Conservation (phyloP, 129 eudicot genomes). For the Arctium minus region DNA sequence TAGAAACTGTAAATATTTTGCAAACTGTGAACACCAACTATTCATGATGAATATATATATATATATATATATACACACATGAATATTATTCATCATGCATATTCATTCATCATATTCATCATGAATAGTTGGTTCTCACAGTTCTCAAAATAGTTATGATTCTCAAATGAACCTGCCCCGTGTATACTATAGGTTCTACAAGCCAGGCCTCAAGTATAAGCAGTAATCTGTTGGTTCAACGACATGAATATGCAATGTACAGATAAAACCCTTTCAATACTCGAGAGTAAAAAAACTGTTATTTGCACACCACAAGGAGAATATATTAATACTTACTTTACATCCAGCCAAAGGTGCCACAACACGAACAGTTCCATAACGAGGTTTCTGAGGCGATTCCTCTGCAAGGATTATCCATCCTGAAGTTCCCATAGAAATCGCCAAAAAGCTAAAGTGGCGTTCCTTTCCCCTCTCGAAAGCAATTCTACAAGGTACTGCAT, state of each 20-base stretch:
- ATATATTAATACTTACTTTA: conserved; percentile 43
- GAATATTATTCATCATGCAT: neutral
- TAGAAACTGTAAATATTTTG: neutral
- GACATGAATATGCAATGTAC: neutral
- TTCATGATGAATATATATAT: neutral
- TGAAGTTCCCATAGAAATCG: conserved; percentile 62
- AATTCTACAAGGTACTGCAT: conserved; percentile 91
- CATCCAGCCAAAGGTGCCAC: conserved; percentile 90
- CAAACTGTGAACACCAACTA: neutral
- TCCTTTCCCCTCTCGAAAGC: conserved; percentile 98
- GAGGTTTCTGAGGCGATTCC: conserved; percentile 50
- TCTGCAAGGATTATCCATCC: conserved; percentile 93
- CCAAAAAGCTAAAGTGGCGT: conserved; percentile 69
- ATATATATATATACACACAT: neutral
- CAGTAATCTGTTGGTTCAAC: neutral
- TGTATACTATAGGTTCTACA: neutral
- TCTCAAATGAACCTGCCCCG: neutral
- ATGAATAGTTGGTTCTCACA: neutral
- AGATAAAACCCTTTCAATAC: neutral
- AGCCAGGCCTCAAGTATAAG: neutral
- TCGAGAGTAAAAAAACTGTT: neutral
- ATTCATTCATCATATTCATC: neutral
- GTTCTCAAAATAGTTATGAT: neutral
- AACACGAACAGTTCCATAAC: conserved; percentile 68
- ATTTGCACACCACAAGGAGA: neutral